Evolutionary conservation across 768 basidiomycete species (phyloP).

Genomic region (Phallus indusiatus): DNA sequence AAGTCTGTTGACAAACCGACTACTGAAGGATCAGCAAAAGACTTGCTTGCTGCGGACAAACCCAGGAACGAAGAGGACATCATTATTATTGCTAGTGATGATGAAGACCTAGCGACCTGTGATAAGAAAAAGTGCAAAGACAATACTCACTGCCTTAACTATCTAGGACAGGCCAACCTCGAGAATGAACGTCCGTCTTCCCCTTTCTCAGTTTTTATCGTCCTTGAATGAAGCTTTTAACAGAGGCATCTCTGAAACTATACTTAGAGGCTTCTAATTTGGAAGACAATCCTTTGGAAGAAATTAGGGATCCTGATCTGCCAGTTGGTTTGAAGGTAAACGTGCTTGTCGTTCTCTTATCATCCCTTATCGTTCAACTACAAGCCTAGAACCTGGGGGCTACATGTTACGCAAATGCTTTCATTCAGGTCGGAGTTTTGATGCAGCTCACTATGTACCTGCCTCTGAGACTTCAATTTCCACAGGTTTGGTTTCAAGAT

Average conservation of each 20-base stretch:
- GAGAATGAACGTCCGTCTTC: conserved; percentile 51
- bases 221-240: conserved; percentile 5
- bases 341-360: conserved; percentile 8
- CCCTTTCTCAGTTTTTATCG: conserved; percentile 9
- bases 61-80: conserved; percentile 35
- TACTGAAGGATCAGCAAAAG: conserved; percentile 11
- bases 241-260: conserved; percentile 40
- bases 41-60: conserved; percentile 2
- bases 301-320: conserved; percentile 39
- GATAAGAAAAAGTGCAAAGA: conserved; percentile 54
- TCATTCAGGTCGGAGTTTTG: conserved; percentile 56
- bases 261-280: conserved; percentile 46
- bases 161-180: conserved; percentile 79
- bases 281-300: conserved; percentile 43
- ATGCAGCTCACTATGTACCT: background rate
- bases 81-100: conserved; percentile 62
- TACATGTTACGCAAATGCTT: conserved; percentile 95
- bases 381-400: conserved; percentile 78
- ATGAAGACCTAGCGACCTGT: conserved; percentile 43
- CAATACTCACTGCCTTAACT: conserved; percentile 83
- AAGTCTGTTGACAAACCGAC: background rate
- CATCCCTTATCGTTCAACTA: background rate
- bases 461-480: background rate
- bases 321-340: conserved; percentile 74
- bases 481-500: conserved; percentile 88